phyloP scores from a whole-genome alignment of 2,329 filamentous ascomycete species.

The Phoma sp. region DNA sequence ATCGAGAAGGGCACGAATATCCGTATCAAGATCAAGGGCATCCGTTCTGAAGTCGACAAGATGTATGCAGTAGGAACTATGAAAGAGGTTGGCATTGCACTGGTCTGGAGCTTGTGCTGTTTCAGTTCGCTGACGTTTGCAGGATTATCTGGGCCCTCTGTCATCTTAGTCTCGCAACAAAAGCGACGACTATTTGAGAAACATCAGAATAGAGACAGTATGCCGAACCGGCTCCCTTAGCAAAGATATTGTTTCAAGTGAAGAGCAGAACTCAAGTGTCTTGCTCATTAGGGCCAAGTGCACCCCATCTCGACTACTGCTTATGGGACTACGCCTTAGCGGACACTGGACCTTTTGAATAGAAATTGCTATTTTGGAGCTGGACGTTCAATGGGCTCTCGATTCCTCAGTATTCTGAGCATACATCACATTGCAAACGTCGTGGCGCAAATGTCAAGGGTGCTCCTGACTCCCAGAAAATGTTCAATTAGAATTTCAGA shows the following conservation, averaged over 20 bases:
- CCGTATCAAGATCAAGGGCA: slow-evolving; percentile 91
- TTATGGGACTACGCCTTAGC: not conserved
- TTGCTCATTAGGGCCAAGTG: not conserved
- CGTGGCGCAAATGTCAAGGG: slow-evolving; percentile 3
- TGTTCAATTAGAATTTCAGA: slow-evolving; percentile 17
- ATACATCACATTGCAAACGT: slow-evolving; percentile 3
- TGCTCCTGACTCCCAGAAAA: slow-evolving; percentile 13
- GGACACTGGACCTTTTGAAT: not conserved
- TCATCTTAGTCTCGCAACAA: slow-evolving; percentile 29
- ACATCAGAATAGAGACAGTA: too few relatives aligned
- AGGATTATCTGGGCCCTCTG: slow-evolving; percentile 50
- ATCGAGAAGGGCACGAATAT: slow-evolving; percentile 95
- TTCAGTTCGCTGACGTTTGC: slow-evolving; percentile 20
- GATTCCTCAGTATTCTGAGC: slow-evolving; percentile 1
- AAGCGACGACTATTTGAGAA: not conserved
- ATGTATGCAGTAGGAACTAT: slow-evolving; percentile 99
- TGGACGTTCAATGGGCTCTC: not conserved
- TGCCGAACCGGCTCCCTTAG: too few relatives aligned
- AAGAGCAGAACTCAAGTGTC: not conserved
- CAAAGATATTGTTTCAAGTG: too few relatives aligned
- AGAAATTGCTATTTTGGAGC: too few relatives aligned
- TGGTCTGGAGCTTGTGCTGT: slow-evolving; percentile 3
- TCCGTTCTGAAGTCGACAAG: slow-evolving; percentile 88
- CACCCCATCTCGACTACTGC: not conserved
- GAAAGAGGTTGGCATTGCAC: slow-evolving; percentile 65